A percentile compares a stretch with the other conserved stretches of the same genome.
Evolutionary conservation across 306 rosid genomes (phyloP).

Genomic region (Potentilla sterilis): DNA sequence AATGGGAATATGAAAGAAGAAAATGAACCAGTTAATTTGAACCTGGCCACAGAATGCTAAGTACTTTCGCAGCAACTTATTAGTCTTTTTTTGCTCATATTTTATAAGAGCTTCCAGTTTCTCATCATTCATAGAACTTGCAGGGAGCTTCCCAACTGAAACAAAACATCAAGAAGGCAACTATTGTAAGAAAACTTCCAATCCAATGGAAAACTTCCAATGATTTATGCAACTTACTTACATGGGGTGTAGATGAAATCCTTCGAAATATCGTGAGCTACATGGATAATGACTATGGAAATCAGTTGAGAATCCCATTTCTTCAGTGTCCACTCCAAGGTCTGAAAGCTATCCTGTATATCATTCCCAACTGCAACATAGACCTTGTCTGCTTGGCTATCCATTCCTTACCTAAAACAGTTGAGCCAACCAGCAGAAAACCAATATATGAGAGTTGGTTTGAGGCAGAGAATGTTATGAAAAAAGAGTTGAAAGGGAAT

Average conservation of each 20-base stretch:
- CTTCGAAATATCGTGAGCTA: slow-evolving; percentile 32
- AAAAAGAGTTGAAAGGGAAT: neutral
- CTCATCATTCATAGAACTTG: slow-evolving; percentile 68
- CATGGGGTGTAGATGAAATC: slow-evolving; percentile 82
- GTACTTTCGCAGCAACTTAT: slow-evolving; percentile 56
- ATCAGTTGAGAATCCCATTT: slow-evolving; percentile 65
- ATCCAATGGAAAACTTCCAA: neutral
- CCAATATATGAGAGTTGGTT: neutral
- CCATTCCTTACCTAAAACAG: slow-evolving; percentile 13
- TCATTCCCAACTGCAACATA: slow-evolving; percentile 36
- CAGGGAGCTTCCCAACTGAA: slow-evolving; percentile 84
- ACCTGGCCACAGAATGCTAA: slow-evolving; percentile 73
- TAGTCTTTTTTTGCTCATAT: slow-evolving; percentile 57
- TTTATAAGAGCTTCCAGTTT: slow-evolving; percentile 49
- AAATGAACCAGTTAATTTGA: slow-evolving; percentile 3
- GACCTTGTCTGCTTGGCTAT: slow-evolving; percentile 18
- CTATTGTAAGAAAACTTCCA: slow-evolving; percentile 24
- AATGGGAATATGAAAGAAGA: neutral
- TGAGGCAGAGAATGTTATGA: neutral
- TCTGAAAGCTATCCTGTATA: slow-evolving; percentile 34
- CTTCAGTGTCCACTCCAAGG: slow-evolving; percentile 34
- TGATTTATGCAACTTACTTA: slow-evolving; percentile 35
- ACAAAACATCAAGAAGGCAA: neutral
- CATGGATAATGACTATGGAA: slow-evolving; percentile 67
- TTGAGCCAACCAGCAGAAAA: neutral